These are phyloP conservation scores for Peronospora belbahrii DNA, from an alignment of 352 stramenopile genomes.

Conservation along the genomic window DNA sequence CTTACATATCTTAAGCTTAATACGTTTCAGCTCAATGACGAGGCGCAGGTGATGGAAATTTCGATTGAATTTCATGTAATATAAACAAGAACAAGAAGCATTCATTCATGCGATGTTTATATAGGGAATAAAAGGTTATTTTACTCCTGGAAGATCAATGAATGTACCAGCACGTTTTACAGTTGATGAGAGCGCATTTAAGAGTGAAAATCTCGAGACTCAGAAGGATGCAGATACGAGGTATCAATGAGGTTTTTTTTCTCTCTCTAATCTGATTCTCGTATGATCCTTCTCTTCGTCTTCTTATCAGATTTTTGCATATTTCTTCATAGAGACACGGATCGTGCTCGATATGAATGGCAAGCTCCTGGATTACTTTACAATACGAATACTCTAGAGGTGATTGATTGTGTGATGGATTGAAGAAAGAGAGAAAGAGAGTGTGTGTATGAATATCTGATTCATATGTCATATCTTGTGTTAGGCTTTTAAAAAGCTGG, in stretches of 20 bases:
- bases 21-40: conserved; percentile 71
- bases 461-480: no score
- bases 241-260: neutral
- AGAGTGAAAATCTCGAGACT: neutral
- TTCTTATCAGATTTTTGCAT: neutral
- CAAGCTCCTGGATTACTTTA: conserved; percentile 50
- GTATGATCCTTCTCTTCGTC: neutral
- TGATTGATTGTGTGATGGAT: conserved; percentile 7
- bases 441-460: neutral
- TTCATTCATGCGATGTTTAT: conserved; percentile 1
- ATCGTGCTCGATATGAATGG: conserved; percentile 75
- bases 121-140: conserved; percentile 56
- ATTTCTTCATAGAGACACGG: conserved; percentile 14
- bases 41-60: conserved; percentile 62
- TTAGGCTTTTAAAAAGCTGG: conserved; percentile 74
- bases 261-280: conserved; percentile 1
- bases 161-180: conserved; percentile 63
- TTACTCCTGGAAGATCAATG: conserved; percentile 45
- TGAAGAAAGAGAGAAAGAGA: no score
- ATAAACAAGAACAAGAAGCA: no score
- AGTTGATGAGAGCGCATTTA: conserved; percentile 70
- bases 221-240: neutral
- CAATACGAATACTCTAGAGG: conserved; percentile 87
- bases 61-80: no score
- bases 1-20: conserved; percentile 75